phyloP scores from a whole-genome alignment of 2,329 filamentous ascomycete genomes.

The Calonectria pseudoreteaudii region DNA sequence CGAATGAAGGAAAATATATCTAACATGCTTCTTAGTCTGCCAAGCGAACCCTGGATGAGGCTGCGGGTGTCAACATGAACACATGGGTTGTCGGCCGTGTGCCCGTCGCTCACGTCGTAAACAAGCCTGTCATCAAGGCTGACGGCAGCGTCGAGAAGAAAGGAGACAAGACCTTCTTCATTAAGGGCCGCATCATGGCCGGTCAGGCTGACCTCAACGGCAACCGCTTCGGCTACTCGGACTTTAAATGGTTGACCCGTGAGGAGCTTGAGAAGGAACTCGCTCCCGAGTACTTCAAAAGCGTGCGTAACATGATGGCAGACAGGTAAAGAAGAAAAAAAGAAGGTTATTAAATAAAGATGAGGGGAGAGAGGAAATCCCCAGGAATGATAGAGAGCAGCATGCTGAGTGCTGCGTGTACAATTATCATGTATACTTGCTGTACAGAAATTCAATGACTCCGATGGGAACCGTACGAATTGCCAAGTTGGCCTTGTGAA shows the following conservation, averaged over 20 bases:
- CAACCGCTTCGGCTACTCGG: conserved; percentile 78
- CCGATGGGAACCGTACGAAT: neutral
- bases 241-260: conserved; percentile 93
- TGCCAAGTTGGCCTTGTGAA: neutral
- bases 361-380: neutral
- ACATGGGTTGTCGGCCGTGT: conserved; percentile 96
- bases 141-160: conserved; percentile 57
- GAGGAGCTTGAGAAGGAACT: conserved; percentile 84
- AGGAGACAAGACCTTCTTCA: conserved; percentile 91
- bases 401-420: conserved; percentile 40
- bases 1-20: neutral
- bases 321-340: conserved; percentile 67
- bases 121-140: conserved; percentile 60
- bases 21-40: conserved; percentile 72
- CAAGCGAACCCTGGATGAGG: conserved; percentile 79
- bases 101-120: conserved; percentile 84
- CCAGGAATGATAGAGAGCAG: conserved; percentile 28
- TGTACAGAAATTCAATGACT: conserved; percentile 37
- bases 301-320: conserved; percentile 85
- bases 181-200: conserved; percentile 96
- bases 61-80: conserved; percentile 96
- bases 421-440: conserved; percentile 46
- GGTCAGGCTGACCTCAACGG: conserved; percentile 86
- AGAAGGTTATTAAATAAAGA: too few species aligned
- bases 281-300: conserved; percentile 75